These are phyloP conservation scores for Scopulariopsis brevicaulis DNA, from an alignment of 2,329 filamentous ascomycete genomes.

Conservation along the genomic window DNA sequence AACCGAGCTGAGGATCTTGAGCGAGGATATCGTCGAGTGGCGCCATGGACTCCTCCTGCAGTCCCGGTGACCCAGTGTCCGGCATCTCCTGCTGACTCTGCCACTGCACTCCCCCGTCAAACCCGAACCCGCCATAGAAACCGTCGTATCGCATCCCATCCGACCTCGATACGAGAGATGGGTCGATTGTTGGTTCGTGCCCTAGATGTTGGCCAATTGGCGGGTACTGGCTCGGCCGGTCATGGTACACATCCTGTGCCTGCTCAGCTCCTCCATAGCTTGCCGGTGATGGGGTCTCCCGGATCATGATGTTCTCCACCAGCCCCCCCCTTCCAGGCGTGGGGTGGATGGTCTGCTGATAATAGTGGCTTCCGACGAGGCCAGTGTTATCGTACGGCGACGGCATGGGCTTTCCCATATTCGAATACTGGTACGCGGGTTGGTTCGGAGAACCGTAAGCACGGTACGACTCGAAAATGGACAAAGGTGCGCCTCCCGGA, in stretches of 20 bases:
- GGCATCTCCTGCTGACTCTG: not conserved
- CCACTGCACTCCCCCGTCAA: not conserved
- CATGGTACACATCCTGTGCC: not conserved
- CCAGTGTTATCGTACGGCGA: constrained; percentile 21
- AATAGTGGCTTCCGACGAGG: constrained; percentile 19
- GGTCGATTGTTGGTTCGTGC: not conserved
- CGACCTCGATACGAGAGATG: constrained; percentile 3
- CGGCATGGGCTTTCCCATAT: constrained; percentile 23
- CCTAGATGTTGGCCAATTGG: not conserved
- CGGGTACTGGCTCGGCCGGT: constrained; percentile 4
- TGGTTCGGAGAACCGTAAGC: constrained; percentile 4
- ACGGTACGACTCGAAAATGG: not conserved
- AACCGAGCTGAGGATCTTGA: constrained; percentile 13
- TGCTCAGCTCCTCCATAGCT: not conserved
- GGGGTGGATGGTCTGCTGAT: constrained; percentile 20
- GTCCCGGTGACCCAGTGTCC: not conserved
- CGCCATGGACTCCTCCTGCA: constrained; percentile 9
- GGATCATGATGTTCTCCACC: constrained; percentile 19
- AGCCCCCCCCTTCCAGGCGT: constrained; percentile 11
- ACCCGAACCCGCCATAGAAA: not conserved
- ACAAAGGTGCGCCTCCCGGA: not conserved
- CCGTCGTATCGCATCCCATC: constrained; percentile 1
- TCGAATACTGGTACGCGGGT: constrained; percentile 20
- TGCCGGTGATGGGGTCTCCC: constrained; percentile 21
- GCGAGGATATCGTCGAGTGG: constrained; percentile 11